These are phyloP conservation scores for Emergomyces orientalis DNA, from an alignment of 2,329 filamentous ascomycete genomes.

Conservation along the genomic window DNA sequence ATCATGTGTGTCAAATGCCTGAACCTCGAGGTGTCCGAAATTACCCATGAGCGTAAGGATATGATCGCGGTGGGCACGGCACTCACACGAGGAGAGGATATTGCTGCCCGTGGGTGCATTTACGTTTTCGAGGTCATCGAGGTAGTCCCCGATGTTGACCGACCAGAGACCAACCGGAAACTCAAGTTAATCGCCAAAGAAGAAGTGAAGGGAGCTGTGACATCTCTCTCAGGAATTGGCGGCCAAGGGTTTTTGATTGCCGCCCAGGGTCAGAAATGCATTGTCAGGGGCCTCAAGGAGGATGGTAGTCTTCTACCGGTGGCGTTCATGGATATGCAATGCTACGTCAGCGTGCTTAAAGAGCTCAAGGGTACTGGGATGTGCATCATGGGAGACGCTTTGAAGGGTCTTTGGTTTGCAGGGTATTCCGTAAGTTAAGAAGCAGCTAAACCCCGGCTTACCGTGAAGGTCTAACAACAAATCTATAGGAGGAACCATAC, in stretches of 20 bases:
- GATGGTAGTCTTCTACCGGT: constrained; percentile 87
- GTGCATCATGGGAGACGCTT: constrained; percentile 77
- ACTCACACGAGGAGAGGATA: constrained; percentile 78
- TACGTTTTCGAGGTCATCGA: constrained; percentile 87
- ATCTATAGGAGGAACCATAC: constrained; percentile 71
- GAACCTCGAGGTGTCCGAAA: constrained; percentile 81
- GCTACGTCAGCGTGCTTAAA: constrained; percentile 78
- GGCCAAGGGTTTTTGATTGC: constrained; percentile 81
- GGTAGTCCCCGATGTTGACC: constrained; percentile 80
- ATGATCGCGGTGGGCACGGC: constrained; percentile 80
- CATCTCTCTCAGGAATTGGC: constrained; percentile 72
- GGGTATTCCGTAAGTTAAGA: constrained; percentile 63
- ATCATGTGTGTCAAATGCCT: constrained; percentile 75
- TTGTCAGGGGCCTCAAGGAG: constrained; percentile 92
- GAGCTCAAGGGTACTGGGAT: constrained; percentile 75
- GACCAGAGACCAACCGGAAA: constrained; percentile 74
- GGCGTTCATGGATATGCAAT: constrained; percentile 96
- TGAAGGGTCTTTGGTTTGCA: constrained; percentile 92
- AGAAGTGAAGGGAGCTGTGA: constrained; percentile 86
- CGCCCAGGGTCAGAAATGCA: constrained; percentile 92
- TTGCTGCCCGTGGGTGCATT: constrained; percentile 72
- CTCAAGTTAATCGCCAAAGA: constrained; percentile 82
- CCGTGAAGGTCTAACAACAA: constrained; percentile 1
- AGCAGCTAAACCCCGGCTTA: neutral
- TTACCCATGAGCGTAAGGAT: constrained; percentile 74